Base-by-base conservation (phyloP, 1,284 basidiomycete species). In the Sphaerobolus stellatus region DNA sequence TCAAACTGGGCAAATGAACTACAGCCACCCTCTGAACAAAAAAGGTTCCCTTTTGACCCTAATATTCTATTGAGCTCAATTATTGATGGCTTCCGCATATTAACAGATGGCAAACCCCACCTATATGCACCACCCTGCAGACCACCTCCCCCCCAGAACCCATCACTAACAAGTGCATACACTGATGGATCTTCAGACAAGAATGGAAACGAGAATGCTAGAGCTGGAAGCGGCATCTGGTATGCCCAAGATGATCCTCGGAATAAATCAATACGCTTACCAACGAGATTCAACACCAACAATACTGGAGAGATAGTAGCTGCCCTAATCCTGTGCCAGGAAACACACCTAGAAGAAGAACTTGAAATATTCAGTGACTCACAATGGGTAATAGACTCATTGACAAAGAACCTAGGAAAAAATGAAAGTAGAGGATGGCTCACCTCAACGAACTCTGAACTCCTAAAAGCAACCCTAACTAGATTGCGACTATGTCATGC, bases 341-440 rank as follows among this genome's bases (percentile, higher is more conserved):
- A 3, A 7, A 30, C 38, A 1, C 54, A 49, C 1, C 6, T 16
- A 0, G 44, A 48, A 9, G 43, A 11, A 0, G 48, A 47, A 1
- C 33, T 66, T 11, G 22, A 11, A 22, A 58, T 62, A 5, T 25
- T 47, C 8, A 59, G 58, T 2, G 59, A 64, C 57, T 66, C 63
- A 0, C 24, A 18, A 30, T 57, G 51, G 9, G 33, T 51, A 0
- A 64, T 66, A 6, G 56, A 64, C 4, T 58, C 58, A 2, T 55
- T 69, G 0, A 66, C 64, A 1, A 50, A 29, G n/a, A 29, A 62
- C 50, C 53, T 67, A 0, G 11, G 27, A 14, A 48, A 43, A 22
- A 59, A 58, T 54, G 65, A 68, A 53, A 52, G 66, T 27, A 18
- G 40, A 1, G 66, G 65, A 1, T 69, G 62, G 61, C 56, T 64